These are phyloP conservation scores for Prunella vulgaris DNA, from an alignment of 257 asterid species.

Conservation along the genomic window DNA sequence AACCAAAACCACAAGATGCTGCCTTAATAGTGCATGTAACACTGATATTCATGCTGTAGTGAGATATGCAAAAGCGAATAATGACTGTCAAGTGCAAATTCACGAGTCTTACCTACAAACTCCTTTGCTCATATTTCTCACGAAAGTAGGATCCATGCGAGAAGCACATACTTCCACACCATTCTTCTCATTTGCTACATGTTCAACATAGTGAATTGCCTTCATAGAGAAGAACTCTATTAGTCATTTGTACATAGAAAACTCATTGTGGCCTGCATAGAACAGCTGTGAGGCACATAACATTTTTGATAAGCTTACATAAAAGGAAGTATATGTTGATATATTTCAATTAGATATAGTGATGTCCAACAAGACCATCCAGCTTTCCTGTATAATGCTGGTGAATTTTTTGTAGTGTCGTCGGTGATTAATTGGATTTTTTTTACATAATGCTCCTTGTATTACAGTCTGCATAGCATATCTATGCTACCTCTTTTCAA, in stretches of 20 bases:
- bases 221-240: neutral
- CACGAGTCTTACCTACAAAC: constrained; percentile 32
- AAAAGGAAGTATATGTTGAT: neutral
- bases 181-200: constrained; percentile 24
- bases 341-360: neutral
- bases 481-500: neutral
- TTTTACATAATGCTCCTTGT: neutral
- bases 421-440: neutral
- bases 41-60: neutral
- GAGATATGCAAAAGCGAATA: neutral
- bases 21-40: constrained; percentile 4
- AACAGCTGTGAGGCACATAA: neutral
- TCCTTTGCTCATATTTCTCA: constrained; percentile 27
- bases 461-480: neutral
- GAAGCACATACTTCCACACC: neutral
- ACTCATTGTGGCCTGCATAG: neutral
- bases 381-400: neutral
- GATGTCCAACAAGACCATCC: neutral
- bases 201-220: constrained; percentile 40
- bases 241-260: neutral
- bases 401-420: neutral
- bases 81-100: neutral
- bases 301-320: neutral
- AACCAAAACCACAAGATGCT: neutral
- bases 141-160: constrained; percentile 21